phyloP scores from a whole-genome alignment of 495 filamentous ascomycete species.

The Pyronema omphalodes region DNA sequence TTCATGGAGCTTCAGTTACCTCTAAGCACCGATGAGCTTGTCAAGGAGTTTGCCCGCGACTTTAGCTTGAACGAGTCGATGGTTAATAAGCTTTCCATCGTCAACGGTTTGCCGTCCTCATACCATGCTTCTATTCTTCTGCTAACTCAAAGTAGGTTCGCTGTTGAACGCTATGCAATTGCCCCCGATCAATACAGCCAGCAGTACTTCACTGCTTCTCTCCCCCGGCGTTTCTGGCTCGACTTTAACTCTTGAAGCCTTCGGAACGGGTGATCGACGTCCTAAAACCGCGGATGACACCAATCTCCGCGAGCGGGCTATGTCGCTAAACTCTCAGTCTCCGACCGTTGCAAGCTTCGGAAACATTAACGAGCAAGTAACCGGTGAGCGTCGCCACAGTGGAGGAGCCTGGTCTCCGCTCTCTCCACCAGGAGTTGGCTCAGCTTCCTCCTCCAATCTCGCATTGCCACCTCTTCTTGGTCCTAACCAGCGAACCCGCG shows the following conservation, averaged over 20 bases:
- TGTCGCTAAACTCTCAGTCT: slow-evolving; percentile 19
- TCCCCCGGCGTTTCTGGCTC: background rate
- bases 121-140: no score
- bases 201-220: background rate
- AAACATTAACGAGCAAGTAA: slow-evolving; percentile 6
- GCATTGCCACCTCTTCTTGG: slow-evolving; percentile 27
- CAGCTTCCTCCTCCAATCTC: slow-evolving; percentile 26
- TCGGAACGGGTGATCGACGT: background rate
- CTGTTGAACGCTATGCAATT: slow-evolving; percentile 3
- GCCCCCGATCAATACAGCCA: background rate
- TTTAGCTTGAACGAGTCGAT: slow-evolving; percentile 42
- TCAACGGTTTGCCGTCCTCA: slow-evolving; percentile 18
- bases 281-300: background rate
- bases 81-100: slow-evolving; percentile 32
- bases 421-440: slow-evolving; percentile 18
- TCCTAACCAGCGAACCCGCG: slow-evolving; percentile 11
- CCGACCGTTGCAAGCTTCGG: slow-evolving; percentile 5
- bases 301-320: slow-evolving; percentile 12
- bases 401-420: slow-evolving; percentile 38
- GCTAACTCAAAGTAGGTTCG: slow-evolving; percentile 1
- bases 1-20: slow-evolving; percentile 48
- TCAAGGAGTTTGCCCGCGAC: slow-evolving; percentile 53
- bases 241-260: background rate
- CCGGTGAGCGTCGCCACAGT: slow-evolving; percentile 38
- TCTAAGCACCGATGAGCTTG: slow-evolving; percentile 43